A percentile compares a stretch with the other conserved stretches of the same genome.
Conservation (phyloP, 176 grass and related monocot genomes). For the Carex scoparia region DNA sequence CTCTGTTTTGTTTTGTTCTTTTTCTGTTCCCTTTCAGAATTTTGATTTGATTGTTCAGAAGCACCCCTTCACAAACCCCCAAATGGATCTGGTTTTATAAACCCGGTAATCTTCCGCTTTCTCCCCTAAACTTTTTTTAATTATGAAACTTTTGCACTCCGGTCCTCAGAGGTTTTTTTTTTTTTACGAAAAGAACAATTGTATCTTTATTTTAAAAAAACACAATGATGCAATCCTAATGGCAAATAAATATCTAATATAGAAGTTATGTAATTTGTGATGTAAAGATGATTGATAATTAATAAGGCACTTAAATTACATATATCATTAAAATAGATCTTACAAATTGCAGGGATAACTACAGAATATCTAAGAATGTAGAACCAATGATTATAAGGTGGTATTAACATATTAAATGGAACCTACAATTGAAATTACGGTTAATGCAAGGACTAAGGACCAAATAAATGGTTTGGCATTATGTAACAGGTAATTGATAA, state of each 20-base stretch:
- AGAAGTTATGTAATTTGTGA: not conserved
- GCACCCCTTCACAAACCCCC: slow-evolving; percentile 3
- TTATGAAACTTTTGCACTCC: not conserved
- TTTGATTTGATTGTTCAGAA: slow-evolving; percentile 14
- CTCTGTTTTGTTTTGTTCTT: not conserved
- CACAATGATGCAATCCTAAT: not conserved
- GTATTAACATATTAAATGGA: not conserved
- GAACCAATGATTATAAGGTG: not conserved
- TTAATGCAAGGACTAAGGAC: not conserved
- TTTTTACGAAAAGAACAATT: not conserved
- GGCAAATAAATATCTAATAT: not conserved
- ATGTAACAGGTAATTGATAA: not conserved
- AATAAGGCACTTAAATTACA: not conserved
- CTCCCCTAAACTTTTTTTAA: not conserved
- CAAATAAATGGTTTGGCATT: not conserved
- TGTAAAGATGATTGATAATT: not conserved
- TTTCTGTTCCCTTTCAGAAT: not conserved
- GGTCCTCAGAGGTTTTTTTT: not conserved
- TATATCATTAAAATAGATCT: not conserved
- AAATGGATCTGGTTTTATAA: slow-evolving; percentile 23
- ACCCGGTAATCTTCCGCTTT: not conserved
- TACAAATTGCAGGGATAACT: not conserved
- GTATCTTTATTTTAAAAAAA: too few species aligned
- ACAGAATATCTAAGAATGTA: too few species aligned
- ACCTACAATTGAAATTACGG: not conserved